Evolutionary conservation across 2,329 filamentous ascomycete species (phyloP).

Genomic region (Pestalotiopsis sp.): DNA sequence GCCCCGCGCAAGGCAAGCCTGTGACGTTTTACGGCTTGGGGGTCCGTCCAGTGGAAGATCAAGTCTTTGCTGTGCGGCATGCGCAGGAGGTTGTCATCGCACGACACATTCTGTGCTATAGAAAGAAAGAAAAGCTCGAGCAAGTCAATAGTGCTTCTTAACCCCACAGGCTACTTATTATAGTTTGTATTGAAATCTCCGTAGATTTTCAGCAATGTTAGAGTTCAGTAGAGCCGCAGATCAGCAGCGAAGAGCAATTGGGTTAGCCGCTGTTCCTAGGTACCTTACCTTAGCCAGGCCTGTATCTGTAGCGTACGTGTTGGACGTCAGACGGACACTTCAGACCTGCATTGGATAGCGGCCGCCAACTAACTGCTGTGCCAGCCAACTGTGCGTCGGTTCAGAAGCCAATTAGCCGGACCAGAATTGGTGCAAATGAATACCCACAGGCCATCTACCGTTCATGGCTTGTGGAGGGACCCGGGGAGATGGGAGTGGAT

Average conservation of each 20-base stretch:
- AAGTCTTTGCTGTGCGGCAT: too few relatives aligned
- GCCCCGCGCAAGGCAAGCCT: background rate
- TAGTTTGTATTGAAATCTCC: background rate
- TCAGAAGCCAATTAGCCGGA: background rate
- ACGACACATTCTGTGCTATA: too few relatives aligned
- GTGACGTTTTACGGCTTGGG: background rate
- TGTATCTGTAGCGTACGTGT: too few relatives aligned
- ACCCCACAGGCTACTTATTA: background rate
- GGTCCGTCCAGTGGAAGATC: background rate
- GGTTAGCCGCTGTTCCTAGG: background rate
- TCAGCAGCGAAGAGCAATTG: slow-evolving; percentile 4
- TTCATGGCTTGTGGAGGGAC: background rate
- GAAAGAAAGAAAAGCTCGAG: too few relatives aligned
- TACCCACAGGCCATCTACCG: background rate
- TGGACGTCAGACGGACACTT: background rate
- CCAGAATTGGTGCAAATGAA: background rate
- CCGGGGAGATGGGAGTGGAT: background rate
- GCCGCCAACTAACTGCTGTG: background rate
- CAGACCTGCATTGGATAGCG: background rate
- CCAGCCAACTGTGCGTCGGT: background rate
- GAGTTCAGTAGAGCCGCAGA: slow-evolving; percentile 8
- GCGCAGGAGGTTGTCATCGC: too few relatives aligned
- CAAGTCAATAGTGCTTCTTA: too few relatives aligned
- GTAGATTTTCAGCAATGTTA: background rate
- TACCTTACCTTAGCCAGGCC: background rate